phyloP scores from a whole-genome alignment of 139 green algal species.

The Edaphochlamys debaryana region DNA sequence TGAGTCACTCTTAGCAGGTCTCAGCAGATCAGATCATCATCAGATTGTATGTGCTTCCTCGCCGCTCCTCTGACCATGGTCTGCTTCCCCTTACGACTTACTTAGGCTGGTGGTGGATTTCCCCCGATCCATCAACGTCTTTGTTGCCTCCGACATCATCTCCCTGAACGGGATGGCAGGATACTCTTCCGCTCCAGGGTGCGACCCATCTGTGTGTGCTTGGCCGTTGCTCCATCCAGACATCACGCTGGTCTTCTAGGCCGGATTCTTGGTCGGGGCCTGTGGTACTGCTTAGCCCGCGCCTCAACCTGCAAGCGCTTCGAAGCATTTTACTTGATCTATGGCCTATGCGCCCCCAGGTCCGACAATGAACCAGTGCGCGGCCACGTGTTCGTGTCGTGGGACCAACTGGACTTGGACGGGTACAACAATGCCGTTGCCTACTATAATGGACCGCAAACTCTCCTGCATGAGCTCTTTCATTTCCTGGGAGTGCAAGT shows the following conservation, averaged over 20 bases:
- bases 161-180: neutral
- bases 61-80: too few species aligned
- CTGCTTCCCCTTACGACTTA: too few species aligned
- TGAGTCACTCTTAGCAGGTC: too few species aligned
- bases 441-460: neutral
- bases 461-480: slow-evolving; percentile 21
- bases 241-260: too few species aligned
- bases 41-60: too few species aligned
- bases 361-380: neutral
- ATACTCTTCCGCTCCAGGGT: slow-evolving; percentile 19
- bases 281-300: neutral
- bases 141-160: slow-evolving; percentile 6
- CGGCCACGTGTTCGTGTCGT: slow-evolving; percentile 5
- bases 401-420: neutral
- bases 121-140: slow-evolving; percentile 18
- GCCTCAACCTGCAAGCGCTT: neutral
- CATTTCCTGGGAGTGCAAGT: slow-evolving; percentile 25
- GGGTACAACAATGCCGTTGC: neutral
- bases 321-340: too few species aligned
- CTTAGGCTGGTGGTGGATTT: slow-evolving; percentile 8
- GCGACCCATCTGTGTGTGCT: neutral
- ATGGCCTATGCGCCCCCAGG: too few species aligned
- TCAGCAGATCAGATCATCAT: too few species aligned
- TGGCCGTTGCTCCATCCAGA: too few species aligned
- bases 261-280: too few species aligned